Evolutionary conservation across 1,139 yeast genomes (phyloP).

Genomic region (Yamadazyma mexicana): DNA sequence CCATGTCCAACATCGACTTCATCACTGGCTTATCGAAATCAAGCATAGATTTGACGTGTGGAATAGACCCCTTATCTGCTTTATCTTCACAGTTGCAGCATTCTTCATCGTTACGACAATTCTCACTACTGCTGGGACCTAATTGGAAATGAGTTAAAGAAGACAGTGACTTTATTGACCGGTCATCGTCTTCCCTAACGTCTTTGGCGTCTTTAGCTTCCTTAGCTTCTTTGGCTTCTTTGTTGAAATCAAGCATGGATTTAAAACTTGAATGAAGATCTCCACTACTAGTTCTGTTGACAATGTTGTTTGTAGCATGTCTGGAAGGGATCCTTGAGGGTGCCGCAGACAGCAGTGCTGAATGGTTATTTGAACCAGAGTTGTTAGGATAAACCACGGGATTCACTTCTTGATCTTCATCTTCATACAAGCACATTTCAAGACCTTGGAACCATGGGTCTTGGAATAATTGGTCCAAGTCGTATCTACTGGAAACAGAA

Average conservation of each 20-base stretch:
- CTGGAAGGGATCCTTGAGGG: slow-evolving; percentile 38
- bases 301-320: slow-evolving; percentile 17
- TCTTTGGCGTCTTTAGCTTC: slow-evolving; percentile 6
- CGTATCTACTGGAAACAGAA: slow-evolving; percentile 50
- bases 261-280: slow-evolving; percentile 30
- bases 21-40: slow-evolving; percentile 11
- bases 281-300: slow-evolving; percentile 2
- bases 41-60: slow-evolving; percentile 14
- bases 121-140: slow-evolving; percentile 10
- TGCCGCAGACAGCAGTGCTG: slow-evolving; percentile 21
- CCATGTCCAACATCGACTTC: slow-evolving; percentile 14
- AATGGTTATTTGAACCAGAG: slow-evolving; percentile 12
- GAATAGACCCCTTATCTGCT: slow-evolving; percentile 11
- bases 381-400: slow-evolving; percentile 36
- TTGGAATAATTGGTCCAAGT: slow-evolving; percentile 50
- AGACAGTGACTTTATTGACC: slow-evolving; percentile 27
- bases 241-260: slow-evolving; percentile 41
- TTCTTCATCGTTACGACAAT: not conserved
- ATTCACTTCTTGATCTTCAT: slow-evolving; percentile 45
- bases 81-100: slow-evolving; percentile 10
- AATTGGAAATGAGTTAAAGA: slow-evolving; percentile 22
- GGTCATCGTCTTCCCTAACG: slow-evolving; percentile 15
- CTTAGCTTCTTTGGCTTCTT: slow-evolving; percentile 7
- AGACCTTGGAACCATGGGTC: slow-evolving; percentile 66
- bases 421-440: slow-evolving; percentile 63